These are phyloP conservation scores for Calonectria crousiana DNA, from an alignment of 2,329 filamentous ascomycete species.

Conservation along the genomic window DNA sequence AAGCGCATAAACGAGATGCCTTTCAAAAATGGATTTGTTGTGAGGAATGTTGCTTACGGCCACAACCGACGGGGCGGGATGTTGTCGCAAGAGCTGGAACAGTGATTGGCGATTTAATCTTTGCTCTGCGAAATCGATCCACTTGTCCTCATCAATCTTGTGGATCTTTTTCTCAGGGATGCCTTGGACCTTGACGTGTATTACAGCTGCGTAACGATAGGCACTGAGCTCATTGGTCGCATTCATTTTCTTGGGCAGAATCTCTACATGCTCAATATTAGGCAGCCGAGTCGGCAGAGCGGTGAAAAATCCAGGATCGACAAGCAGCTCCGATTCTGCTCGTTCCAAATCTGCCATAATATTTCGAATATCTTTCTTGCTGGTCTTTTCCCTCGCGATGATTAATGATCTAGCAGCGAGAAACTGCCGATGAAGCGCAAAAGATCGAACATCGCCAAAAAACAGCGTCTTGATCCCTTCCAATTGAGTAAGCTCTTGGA, in stretches of 20 bases:
- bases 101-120: background rate
- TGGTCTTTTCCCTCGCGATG: background rate
- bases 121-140: background rate
- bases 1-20: too few species aligned
- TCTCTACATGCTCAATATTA: background rate
- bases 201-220: background rate
- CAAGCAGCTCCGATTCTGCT: background rate
- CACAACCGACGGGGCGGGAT: too few species aligned
- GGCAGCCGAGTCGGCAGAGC: background rate
- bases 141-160: background rate
- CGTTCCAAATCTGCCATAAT: slow-evolving; percentile 30
- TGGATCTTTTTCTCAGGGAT: background rate
- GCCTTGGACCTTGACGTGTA: background rate
- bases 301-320: background rate
- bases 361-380: slow-evolving; percentile 15
- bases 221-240: background rate
- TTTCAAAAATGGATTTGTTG: too few species aligned
- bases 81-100: background rate
- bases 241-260: background rate
- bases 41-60: too few species aligned
- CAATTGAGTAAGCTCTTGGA: slow-evolving; percentile 24
- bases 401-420: slow-evolving; percentile 18
- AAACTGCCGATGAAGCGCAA: slow-evolving; percentile 34
- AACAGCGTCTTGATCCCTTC: slow-evolving; percentile 22
- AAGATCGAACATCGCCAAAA: slow-evolving; percentile 40